Evolutionary conservation across 768 basidiomycete genomes (phyloP).

Genomic region (Leccinum olivaceopallidum): DNA sequence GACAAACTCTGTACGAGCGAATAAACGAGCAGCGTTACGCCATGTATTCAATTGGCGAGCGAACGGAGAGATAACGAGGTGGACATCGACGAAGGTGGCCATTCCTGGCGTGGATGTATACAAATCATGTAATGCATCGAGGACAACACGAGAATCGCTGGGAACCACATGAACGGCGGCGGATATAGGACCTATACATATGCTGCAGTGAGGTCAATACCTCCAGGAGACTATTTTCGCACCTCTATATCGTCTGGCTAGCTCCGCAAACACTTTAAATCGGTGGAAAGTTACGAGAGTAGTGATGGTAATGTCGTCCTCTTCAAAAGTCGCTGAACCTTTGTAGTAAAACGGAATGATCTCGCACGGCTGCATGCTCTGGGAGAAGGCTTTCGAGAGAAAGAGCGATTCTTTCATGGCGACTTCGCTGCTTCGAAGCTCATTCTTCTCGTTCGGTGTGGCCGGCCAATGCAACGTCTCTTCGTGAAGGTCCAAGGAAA

Average conservation of each 20-base stretch:
- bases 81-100: conserved; percentile 75
- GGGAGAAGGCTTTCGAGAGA: conserved; percentile 69
- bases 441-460: neutral
- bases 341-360: conserved; percentile 83
- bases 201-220: neutral
- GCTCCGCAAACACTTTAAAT: conserved; percentile 66
- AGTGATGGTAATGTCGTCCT: conserved; percentile 79
- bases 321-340: conserved; percentile 53
- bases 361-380: conserved; percentile 69
- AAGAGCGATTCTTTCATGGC: conserved; percentile 50
- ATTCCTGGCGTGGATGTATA: conserved; percentile 69
- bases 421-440: conserved; percentile 11
- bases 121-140: conserved; percentile 64
- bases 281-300: conserved; percentile 82
- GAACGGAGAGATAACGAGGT: conserved; percentile 80
- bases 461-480: conserved; percentile 27
- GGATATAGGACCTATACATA: conserved; percentile 72
- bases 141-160: conserved; percentile 42
- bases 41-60: conserved; percentile 89
- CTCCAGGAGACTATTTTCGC: conserved; percentile 13
- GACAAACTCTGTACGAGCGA: conserved; percentile 79
- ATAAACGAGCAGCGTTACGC: conserved; percentile 83
- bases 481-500: conserved; percentile 9
- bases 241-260: conserved; percentile 83
- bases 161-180: conserved; percentile 73